Evolutionary conservation across 805 yeast genomes (phyloP), one percentile per base, ranked within the genome.

Genomic region (Wickerhamiella azymoides): DNA sequence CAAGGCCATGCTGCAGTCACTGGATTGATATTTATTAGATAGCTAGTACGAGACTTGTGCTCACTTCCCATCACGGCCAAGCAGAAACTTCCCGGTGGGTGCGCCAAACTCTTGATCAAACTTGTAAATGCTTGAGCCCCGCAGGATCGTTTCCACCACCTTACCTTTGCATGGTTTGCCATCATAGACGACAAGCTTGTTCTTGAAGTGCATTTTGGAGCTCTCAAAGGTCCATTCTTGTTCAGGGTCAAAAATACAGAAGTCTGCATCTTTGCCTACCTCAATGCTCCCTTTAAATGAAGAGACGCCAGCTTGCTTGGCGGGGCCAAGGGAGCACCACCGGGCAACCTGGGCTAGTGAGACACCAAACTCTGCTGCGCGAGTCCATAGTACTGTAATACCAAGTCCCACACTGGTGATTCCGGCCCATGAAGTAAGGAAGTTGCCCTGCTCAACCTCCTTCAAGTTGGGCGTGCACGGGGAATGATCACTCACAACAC

Each of bases 371-470:
- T 72, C 72, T 40, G 56, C 53, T 13, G 68, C 86, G 55, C 80
- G 46, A 1, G 95, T 84, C 71, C 76, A 80, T 43, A 88, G 62
- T 35, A 86, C 72, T 0, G 94, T 83, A 40, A 88, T 69, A 0
- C 96, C 96, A 36, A 89, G 74, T 0, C 97, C 97, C 27, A 88
- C 93, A 1, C 94, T 83, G 1, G 94, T 72, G 36, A 88, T 85
- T 9, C 97, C 97, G 30, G 96, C 97, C 97, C 97, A 88, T 2
- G 96, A 94, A 30, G 79, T 73, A 54, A 88, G 76, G 60, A 88
- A 88, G 59, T 88, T 94, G 36, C 96, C 96, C 49, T 75, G 70
- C 10, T 76, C 80, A 44, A 85, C 68, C 18, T 84, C 82, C 62
- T 88, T 88, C 57, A 88, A 68, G 49, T 84, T 84, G 0, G 96